A percentile compares a stretch with the other conserved stretches of the same genome.
phyloP scores from a whole-genome alignment of 257 asterid species.

The Nicotiana tomentosiformis region DNA sequence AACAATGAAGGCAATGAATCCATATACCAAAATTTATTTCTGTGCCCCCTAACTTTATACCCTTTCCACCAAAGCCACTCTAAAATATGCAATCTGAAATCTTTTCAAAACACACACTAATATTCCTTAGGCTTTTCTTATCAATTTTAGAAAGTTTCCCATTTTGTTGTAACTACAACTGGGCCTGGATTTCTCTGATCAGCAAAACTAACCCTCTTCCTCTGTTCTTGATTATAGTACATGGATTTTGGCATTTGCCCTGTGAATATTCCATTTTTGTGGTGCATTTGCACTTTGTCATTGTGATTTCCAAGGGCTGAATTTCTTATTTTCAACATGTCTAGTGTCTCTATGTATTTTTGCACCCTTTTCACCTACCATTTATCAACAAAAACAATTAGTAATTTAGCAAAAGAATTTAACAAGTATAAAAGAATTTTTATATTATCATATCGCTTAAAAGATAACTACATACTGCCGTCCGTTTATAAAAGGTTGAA shows the following conservation, averaged over 20 bases:
- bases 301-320: slow-evolving; percentile 25
- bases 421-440: not conserved
- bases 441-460: not conserved
- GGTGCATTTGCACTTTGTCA: slow-evolving; percentile 23
- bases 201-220: slow-evolving; percentile 31
- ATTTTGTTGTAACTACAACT: slow-evolving; percentile 61
- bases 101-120: not conserved
- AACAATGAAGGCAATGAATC: not conserved
- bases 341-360: slow-evolving; percentile 75
- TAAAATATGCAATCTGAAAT: not conserved
- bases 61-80: slow-evolving; percentile 4
- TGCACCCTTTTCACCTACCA: slow-evolving; percentile 90
- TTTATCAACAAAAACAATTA: not conserved
- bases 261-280: slow-evolving; percentile 20
- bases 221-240: slow-evolving; percentile 29
- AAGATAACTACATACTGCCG: not conserved
- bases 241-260: slow-evolving; percentile 22
- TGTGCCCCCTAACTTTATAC: not conserved
- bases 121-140: not conserved
- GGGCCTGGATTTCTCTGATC: slow-evolving; percentile 29
- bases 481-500: too few species aligned
- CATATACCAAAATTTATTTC: not conserved
- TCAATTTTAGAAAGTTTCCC: slow-evolving; percentile 61
- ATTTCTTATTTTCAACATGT: slow-evolving; percentile 56
- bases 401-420: not conserved